Base-by-base conservation (phyloP, 192 early-diverging fungal species). In the Entomortierella chlamydospora region DNA sequence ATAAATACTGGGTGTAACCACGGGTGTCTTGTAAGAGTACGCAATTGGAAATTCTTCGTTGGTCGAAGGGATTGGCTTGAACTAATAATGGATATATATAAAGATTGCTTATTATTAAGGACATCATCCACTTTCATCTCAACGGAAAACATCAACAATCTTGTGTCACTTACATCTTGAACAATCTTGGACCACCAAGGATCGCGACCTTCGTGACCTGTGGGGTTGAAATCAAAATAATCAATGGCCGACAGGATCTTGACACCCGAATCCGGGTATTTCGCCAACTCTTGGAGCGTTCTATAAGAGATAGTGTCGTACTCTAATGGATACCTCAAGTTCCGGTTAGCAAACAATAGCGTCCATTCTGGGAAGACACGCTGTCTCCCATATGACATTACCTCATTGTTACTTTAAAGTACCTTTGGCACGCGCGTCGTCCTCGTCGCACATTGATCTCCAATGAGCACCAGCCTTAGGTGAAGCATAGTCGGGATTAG, bases 391-490 rank as follows among this genome's bases (percentile, higher is more conserved):
- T n/a, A n/a, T n/a, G n/a, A n/a, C n/a, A n/a, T n/a, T n/a, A n/a
- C n/a, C 34, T 10, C 34, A 37, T 37, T 3, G n/a, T 50, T 26
- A 13, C 45, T 49, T 45, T 53, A 28, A 20, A 20, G 25, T 73
- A 87, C 83, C 70, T 77, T 81, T 70, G 5, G 72, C 47, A 9
- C 68, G 59, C 30, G 45, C n/a, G 51, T 87, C 81, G 22, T 62
- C 52, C 18, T 81, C 82, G 6, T 72, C 60, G 34, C 73, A 67
- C 41, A 80, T 47, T 2, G 83, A 70, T 49, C 70, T 64, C 84
- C 82, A 84, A 43, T 80, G 65, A 4, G 87, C 84, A 34, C 83
- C 88, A 18, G 88, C 87, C 61, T 83, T 89, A 0, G 86, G 82
- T 20, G 87, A 87, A 1, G 87, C 68, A 72, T 88, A 90, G 30